Conservation (phyloP, 805 yeast species). For the Kluyveromyces lactis region DNA sequence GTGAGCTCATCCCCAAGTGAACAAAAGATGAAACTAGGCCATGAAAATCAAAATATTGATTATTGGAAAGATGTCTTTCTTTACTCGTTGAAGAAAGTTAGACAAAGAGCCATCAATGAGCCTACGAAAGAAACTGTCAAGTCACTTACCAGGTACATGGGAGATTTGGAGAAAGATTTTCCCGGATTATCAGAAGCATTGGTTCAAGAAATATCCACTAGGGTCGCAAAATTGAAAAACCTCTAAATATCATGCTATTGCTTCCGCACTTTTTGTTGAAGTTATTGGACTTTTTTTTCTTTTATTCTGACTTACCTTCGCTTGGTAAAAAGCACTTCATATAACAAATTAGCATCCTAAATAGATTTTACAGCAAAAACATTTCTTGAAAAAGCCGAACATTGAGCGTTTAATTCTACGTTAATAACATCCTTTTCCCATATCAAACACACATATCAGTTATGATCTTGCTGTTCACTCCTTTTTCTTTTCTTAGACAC, state of each 20-base stretch:
- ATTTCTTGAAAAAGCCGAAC: too few species aligned
- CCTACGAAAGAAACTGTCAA: conserved; percentile 41
- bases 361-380: too few species aligned
- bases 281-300: too few species aligned
- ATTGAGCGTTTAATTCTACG: too few species aligned
- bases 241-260: conserved; percentile 7
- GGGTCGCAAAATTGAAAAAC: conserved; percentile 24
- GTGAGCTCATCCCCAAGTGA: not conserved
- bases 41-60: conserved; percentile 11
- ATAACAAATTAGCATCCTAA: too few species aligned
- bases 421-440: too few species aligned
- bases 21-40: not conserved
- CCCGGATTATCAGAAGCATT: conserved; percentile 64
- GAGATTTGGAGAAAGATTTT: conserved; percentile 39
- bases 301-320: too few species aligned
- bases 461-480: too few species aligned
- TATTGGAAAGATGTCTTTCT: conserved; percentile 36
- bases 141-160: conserved; percentile 34
- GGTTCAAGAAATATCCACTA: conserved; percentile 49
- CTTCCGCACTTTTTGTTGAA: not conserved
- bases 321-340: too few species aligned
- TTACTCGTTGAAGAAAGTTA: conserved; percentile 40
- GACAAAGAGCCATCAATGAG: conserved; percentile 43
- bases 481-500: too few species aligned
- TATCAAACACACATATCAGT: too few species aligned